phyloP scores from a whole-genome alignment of 768 basidiomycete species.

The Postia placenta region DNA sequence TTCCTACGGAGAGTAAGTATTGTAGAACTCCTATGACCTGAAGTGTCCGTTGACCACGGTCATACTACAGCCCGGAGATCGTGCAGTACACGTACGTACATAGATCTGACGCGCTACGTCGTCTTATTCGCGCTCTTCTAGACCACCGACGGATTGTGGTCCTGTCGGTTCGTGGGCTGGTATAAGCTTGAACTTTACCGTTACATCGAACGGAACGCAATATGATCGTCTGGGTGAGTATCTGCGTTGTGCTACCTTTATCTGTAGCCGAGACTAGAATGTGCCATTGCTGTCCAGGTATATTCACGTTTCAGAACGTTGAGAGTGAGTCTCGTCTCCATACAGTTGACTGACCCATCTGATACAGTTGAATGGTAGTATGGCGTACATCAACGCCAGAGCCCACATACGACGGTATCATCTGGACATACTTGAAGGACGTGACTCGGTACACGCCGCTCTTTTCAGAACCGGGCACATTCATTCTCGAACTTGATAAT shows the following conservation, averaged over 20 bases:
- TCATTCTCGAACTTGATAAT: conserved; percentile 74
- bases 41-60: neutral
- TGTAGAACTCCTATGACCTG: neutral
- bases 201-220: conserved; percentile 73
- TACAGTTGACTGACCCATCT: too few species aligned
- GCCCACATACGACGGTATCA: conserved; percentile 60
- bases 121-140: conserved; percentile 18
- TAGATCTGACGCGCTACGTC: neutral
- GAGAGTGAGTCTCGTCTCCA: conserved; percentile 46
- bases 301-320: conserved; percentile 72
- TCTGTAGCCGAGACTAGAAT: neutral
- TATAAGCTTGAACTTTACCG: conserved; percentile 70
- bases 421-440: conserved; percentile 76
- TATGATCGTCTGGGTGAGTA: conserved; percentile 45
- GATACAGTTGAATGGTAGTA: conserved; percentile 36
- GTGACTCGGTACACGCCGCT: conserved; percentile 68
- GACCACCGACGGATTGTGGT: conserved; percentile 72
- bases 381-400: conserved; percentile 82
- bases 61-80: conserved; percentile 46
- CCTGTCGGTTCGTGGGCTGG: conserved; percentile 67
- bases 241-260: neutral
- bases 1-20: conserved; percentile 59
- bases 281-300: conserved; percentile 25
- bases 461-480: conserved; percentile 59
- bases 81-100: conserved; percentile 50